phyloP scores from a whole-genome alignment of 805 yeast species.

The Barnettozyma wickerhamii region DNA sequence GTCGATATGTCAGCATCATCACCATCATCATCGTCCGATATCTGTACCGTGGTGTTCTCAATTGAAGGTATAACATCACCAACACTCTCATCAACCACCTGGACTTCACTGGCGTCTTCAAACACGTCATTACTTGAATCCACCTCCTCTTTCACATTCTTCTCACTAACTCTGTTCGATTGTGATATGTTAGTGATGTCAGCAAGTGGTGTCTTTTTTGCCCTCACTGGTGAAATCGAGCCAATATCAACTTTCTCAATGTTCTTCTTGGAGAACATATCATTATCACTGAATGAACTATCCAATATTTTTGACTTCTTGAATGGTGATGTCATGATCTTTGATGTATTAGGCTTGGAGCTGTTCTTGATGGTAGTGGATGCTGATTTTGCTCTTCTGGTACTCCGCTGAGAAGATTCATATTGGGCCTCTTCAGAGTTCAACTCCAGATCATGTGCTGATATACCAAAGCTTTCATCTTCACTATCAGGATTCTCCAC shows the following conservation, averaged over 20 bases:
- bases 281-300: slow-evolving; percentile 20
- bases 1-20: neutral
- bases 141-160: neutral
- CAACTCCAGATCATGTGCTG: slow-evolving; percentile 17
- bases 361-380: slow-evolving; percentile 2
- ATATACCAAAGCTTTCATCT: slow-evolving; percentile 22
- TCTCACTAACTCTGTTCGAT: neutral
- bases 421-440: slow-evolving; percentile 17
- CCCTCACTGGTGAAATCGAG: neutral
- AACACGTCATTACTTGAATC: neutral
- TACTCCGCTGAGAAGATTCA: slow-evolving; percentile 12
- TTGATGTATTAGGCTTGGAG: slow-evolving; percentile 5
- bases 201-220: neutral
- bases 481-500: neutral
- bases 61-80: neutral
- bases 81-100: neutral
- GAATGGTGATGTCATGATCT: neutral
- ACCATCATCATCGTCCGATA: neutral
- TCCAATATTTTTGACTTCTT: slow-evolving; percentile 20
- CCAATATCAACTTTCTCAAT: slow-evolving; percentile 7
- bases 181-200: slow-evolving; percentile 7
- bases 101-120: neutral
- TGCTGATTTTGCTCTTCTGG: neutral
- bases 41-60: neutral
- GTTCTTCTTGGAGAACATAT: slow-evolving; percentile 16